Conservation (phyloP, 192 early-diverging fungal genomes). For the Backusella sp. region DNA sequence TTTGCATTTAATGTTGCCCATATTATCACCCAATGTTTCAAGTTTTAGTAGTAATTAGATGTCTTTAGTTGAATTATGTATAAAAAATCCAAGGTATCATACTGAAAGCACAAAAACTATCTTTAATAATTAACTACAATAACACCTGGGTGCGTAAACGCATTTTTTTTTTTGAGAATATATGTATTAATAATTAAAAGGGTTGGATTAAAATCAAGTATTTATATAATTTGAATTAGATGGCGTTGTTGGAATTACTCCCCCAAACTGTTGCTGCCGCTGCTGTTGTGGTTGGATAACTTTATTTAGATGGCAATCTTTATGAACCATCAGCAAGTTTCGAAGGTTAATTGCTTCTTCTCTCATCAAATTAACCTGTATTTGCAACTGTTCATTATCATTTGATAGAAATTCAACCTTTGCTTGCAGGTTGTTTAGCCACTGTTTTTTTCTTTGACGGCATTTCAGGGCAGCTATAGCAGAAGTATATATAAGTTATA, state of each 20-base stretch:
- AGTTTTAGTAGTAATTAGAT: neutral
- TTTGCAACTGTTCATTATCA: constrained; percentile 64
- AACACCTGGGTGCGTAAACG: neutral
- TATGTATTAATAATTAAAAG: neutral
- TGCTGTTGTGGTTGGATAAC: neutral
- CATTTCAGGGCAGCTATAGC: constrained; percentile 83
- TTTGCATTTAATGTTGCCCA: neutral
- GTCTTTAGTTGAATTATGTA: neutral
- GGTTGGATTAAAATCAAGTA: neutral
- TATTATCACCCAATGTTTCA: neutral
- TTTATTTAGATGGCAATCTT: constrained; percentile 54
- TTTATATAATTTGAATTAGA: neutral
- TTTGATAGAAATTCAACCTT: constrained; percentile 57
- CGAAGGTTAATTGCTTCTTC: constrained; percentile 79
- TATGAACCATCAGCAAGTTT: constrained; percentile 71
- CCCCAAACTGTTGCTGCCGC: neutral
- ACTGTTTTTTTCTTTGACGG: constrained; percentile 90
- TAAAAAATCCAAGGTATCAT: neutral
- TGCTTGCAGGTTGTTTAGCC: constrained; percentile 79
- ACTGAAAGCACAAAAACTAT: neutral
- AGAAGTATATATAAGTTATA: neutral
- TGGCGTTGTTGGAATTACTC: neutral
- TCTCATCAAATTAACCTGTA: constrained; percentile 54
- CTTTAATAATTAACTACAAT: neutral
- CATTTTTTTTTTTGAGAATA: neutral